Evolutionary conservation across 805 yeast species (phyloP).

Genomic region (Candida namnaoensis): DNA sequence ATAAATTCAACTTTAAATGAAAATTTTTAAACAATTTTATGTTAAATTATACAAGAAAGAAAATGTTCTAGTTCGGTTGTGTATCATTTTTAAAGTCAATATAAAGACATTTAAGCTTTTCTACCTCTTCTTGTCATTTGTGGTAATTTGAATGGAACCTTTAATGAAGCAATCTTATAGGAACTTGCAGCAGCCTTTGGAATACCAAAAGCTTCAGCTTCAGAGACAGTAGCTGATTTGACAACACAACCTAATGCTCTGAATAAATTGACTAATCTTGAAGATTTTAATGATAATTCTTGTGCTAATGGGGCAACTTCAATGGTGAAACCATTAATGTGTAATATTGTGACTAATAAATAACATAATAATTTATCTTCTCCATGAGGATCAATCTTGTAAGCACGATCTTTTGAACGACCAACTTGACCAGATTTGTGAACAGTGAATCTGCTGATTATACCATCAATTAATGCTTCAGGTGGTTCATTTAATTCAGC

Average conservation of each 20-base stretch:
- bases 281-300: slow-evolving; percentile 75
- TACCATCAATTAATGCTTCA: slow-evolving; percentile 60
- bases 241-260: slow-evolving; percentile 77
- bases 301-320: slow-evolving; percentile 78
- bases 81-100: too few relatives aligned
- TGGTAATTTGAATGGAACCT: slow-evolving; percentile 86
- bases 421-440: slow-evolving; percentile 58
- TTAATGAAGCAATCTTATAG: slow-evolving; percentile 74
- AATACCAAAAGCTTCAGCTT: slow-evolving; percentile 66
- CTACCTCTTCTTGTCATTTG: slow-evolving; percentile 65
- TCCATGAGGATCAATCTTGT: slow-evolving; percentile 74
- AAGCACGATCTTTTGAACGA: slow-evolving; percentile 68
- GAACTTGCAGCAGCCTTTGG: slow-evolving; percentile 50
- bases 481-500: slow-evolving; percentile 65
- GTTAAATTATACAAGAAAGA: too few relatives aligned
- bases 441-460: slow-evolving; percentile 65
- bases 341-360: slow-evolving; percentile 63
- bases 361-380: slow-evolving; percentile 84
- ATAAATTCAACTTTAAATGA: too few relatives aligned
- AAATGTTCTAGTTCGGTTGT: too few relatives aligned
- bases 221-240: slow-evolving; percentile 62
- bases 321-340: slow-evolving; percentile 65
- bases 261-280: slow-evolving; percentile 58
- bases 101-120: slow-evolving; percentile 14
- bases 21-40: too few relatives aligned